Evolutionary conservation across 2,329 filamentous ascomycete genomes (phyloP).

Genomic region (Epicoccum sorghinum): DNA sequence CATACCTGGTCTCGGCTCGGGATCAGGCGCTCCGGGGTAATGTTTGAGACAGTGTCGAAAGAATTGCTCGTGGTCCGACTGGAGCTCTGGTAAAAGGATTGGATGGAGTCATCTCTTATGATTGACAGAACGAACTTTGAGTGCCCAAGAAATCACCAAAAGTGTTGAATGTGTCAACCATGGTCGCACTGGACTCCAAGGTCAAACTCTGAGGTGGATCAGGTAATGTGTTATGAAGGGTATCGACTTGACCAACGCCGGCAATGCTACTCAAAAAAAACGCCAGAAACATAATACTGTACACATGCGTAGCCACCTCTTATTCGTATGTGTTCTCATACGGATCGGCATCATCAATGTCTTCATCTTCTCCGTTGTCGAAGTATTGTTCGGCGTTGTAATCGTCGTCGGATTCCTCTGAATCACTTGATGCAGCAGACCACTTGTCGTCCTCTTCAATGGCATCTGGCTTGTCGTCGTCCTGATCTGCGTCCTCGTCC

Average conservation of each 20-base stretch:
- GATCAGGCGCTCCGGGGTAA: too few species aligned
- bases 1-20: too few species aligned
- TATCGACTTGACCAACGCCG: constrained; percentile 24
- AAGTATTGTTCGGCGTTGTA: constrained; percentile 67
- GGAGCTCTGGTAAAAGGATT: too few species aligned
- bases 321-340: constrained; percentile 47
- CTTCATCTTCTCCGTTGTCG: constrained; percentile 59
- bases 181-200: not conserved
- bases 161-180: too few species aligned
- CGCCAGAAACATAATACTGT: constrained; percentile 3
- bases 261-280: constrained; percentile 16
- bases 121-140: too few species aligned
- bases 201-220: not conserved
- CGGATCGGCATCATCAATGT: constrained; percentile 45
- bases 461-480: constrained; percentile 59
- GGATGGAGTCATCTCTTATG: too few species aligned
- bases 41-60: too few species aligned
- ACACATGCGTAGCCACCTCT: not conserved
- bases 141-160: too few species aligned
- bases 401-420: constrained; percentile 69
- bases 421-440: constrained; percentile 61
- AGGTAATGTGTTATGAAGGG: constrained; percentile 16
- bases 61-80: too few species aligned
- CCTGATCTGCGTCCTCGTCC: constrained; percentile 54
- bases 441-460: constrained; percentile 64